These are phyloP conservation scores for Allium fistulosum DNA, from an alignment of 106 monocot species.

Conservation along the genomic window DNA sequence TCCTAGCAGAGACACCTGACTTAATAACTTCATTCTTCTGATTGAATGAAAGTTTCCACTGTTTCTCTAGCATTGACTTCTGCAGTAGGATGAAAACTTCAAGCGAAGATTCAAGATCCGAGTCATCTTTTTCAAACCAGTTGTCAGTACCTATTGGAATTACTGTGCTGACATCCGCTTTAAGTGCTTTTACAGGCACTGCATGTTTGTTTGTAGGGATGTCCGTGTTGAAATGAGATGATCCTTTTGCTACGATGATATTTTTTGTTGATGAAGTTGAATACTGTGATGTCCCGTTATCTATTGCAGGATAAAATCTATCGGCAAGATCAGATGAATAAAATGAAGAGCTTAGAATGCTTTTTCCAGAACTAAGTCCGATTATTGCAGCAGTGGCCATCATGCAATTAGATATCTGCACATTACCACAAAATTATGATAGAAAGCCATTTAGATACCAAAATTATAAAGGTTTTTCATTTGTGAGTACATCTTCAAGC, in stretches of 20 bases:
- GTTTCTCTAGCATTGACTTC: conserved; percentile 96
- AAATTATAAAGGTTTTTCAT: too few species aligned
- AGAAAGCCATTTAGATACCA: neutral
- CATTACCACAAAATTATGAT: neutral
- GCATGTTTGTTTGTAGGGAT: conserved; percentile 27
- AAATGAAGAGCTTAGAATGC: conserved; percentile 66
- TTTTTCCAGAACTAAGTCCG: conserved; percentile 69
- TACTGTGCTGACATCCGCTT: conserved; percentile 32
- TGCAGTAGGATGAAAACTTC: conserved; percentile 78
- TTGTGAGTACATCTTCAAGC: too few species aligned
- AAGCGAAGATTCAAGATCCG: conserved; percentile 61
- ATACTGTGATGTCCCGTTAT: conserved; percentile 30
- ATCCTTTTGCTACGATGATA: conserved; percentile 32
- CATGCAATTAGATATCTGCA: conserved; percentile 15
- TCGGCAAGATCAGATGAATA: conserved; percentile 58
- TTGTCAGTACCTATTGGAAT: conserved; percentile 20
- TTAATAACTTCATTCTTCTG: conserved; percentile 25
- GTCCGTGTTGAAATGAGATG: conserved; percentile 37
- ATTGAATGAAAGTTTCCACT: conserved; percentile 74
- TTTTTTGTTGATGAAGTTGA: conserved; percentile 20
- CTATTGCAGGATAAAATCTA: conserved; percentile 33
- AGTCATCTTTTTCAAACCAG: conserved; percentile 16
- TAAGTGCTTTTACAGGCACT: conserved; percentile 46
- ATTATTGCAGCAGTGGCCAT: conserved; percentile 79
- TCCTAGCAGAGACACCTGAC: conserved; percentile 68